A percentile compares a stretch with the other conserved stretches of the same genome.
These are phyloP conservation scores for Chytriomyces sp. DNA, from an alignment of 192 early-diverging fungal genomes.

Conservation along the genomic window DNA sequence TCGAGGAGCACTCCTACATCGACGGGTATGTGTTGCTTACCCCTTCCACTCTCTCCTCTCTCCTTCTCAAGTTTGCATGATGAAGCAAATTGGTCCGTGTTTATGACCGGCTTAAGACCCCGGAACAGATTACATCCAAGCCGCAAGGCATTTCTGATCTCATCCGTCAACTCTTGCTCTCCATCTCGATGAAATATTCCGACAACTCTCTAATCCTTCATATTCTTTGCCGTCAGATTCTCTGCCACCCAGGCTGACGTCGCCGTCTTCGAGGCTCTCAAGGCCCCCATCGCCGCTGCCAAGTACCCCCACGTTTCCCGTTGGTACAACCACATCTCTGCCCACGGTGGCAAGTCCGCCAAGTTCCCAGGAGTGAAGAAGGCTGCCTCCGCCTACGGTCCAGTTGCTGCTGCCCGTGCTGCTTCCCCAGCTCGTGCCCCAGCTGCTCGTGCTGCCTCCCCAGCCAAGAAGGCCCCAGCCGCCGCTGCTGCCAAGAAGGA, in stretches of 20 bases:
- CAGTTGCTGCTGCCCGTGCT: constrained; percentile 55
- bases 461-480: constrained; percentile 34
- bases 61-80: constrained; percentile 36
- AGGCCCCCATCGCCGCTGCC: constrained; percentile 72
- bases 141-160: constrained; percentile 37
- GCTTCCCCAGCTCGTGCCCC: constrained; percentile 15
- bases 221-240: constrained; percentile 36
- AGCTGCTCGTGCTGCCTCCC: constrained; percentile 44
- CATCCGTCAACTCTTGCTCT: not conserved
- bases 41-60: constrained; percentile 7
- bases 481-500: constrained; percentile 57
- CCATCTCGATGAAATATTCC: not conserved
- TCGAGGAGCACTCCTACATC: constrained; percentile 50
- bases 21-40: constrained; percentile 37
- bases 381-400: constrained; percentile 60
- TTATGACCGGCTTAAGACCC: constrained; percentile 64
- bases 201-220: not conserved
- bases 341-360: constrained; percentile 42
- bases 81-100: constrained; percentile 55
- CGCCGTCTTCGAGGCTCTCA: constrained; percentile 81
- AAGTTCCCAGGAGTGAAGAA: constrained; percentile 59
- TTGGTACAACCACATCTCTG: constrained; percentile 94
- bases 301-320: constrained; percentile 87
- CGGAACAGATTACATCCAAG: constrained; percentile 47
- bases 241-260: constrained; percentile 80